A percentile compares a stretch with the other conserved stretches of the same genome.
Evolutionary conservation across 2,329 filamentous ascomycete genomes (phyloP).

Genomic region (Diaporthe vexans): DNA sequence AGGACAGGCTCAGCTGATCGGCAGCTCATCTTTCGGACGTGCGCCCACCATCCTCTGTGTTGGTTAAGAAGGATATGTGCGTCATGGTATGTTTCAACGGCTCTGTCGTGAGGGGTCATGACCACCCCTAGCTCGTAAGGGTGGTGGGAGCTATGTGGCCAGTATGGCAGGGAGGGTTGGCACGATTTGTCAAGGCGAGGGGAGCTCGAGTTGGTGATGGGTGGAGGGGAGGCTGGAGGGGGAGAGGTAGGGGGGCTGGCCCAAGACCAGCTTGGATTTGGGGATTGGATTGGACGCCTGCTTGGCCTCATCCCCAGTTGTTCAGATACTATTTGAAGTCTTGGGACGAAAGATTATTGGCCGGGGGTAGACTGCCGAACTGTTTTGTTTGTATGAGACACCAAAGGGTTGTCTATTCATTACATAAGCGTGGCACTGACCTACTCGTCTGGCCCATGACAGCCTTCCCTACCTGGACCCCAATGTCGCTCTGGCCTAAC

Average conservation of each 20-base stretch:
- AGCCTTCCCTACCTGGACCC: neutral
- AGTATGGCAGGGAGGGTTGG: neutral
- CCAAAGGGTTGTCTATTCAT: neutral
- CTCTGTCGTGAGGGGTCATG: slow-evolving; percentile 10
- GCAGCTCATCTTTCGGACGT: neutral
- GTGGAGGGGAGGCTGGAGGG: neutral
- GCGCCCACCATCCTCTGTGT: slow-evolving; percentile 2
- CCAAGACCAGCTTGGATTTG: neutral
- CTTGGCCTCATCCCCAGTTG: neutral
- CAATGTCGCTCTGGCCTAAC: neutral
- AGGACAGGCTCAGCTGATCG: slow-evolving; percentile 20
- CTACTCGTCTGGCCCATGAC: neutral
- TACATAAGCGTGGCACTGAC: slow-evolving; percentile 15
- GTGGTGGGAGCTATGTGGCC: slow-evolving; percentile 9
- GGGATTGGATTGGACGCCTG: neutral
- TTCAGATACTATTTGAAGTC: neutral
- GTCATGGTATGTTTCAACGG: slow-evolving; percentile 30
- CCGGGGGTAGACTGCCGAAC: no score
- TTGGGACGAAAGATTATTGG: neutral
- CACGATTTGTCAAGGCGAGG: neutral
- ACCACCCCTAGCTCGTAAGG: slow-evolving; percentile 1
- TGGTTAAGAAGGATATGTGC: neutral
- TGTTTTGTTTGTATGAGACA: neutral
- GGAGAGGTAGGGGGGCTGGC: neutral
- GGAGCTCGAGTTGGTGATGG: neutral